Base-by-base conservation (phyloP, 495 filamentous ascomycete genomes). In the Neurospora africana region DNA sequence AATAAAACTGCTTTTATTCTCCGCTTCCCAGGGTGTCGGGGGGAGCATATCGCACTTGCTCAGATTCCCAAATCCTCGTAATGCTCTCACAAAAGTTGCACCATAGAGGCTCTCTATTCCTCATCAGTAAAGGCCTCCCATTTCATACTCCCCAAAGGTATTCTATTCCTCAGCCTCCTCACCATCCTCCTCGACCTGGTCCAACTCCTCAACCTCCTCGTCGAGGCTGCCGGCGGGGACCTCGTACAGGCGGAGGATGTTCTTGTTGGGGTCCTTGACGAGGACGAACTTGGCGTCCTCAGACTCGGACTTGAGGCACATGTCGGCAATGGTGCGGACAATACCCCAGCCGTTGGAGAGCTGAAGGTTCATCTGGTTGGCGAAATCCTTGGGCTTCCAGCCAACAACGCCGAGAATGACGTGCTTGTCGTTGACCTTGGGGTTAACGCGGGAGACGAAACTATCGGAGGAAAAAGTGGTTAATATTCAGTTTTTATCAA, bases 341-440 rank as follows among this genome's bases (percentile, higher is more conserved):
- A 99, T 98, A 82, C 95, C 95, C 96, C 96, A 99, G 73, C 96
- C 96, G 83, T 98, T 99, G 78, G 90, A 90, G 44, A 98, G 88
- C 79, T 93, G 94, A 74, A 99, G 83, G 81, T 97, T 97, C 95
- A 99, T 99, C 86, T 99, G 95, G 80, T 88, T 87, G 68, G 96
- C 96, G 77, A 99, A 98, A 77, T 99, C 96, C 76, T 90, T 89
- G 39, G 95, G 95, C 86, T 98, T 98, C 89, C 97, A 97, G 82
- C 93, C 93, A 6, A 96, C 89, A 70, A 98, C 96, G 75, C 96
- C 96, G 44, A 99, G 91, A 73, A 99, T 89, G 78, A 98, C 92
- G 82, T 99, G 95, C 73, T 89, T 90, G 76, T 95, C 91, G 76
- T 92, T 91, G 74, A 88, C 88, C 87, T 95, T 95, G 71, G 96